phyloP scores from a whole-genome alignment of 345 rosid species.

The Salix suchowensis region DNA sequence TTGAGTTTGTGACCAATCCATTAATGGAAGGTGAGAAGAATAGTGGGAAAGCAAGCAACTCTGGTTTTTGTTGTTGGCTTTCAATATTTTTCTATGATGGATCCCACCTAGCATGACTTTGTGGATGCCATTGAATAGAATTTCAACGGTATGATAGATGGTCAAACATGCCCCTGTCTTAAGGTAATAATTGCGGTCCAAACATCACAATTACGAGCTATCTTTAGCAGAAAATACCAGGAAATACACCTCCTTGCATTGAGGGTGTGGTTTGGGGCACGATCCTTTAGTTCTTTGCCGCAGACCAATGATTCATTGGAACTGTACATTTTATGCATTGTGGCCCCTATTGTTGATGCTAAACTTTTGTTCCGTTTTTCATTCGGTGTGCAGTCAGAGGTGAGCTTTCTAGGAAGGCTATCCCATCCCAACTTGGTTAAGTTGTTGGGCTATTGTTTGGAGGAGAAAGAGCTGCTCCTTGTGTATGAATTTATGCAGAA shows the following conservation, averaged over 20 bases:
- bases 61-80: slow-evolving; percentile 3
- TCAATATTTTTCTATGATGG: not conserved
- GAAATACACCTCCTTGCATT: not conserved
- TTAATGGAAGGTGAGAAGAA: not conserved
- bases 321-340: not conserved
- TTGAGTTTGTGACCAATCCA: not conserved
- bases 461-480: slow-evolving; percentile 62
- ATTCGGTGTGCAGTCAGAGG: slow-evolving; percentile 58
- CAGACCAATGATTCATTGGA: not conserved
- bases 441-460: slow-evolving; percentile 77
- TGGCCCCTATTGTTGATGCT: slow-evolving; percentile 1
- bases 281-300: not conserved
- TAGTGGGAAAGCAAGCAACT: not conserved
- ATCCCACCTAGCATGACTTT: slow-evolving; percentile 12
- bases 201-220: not conserved
- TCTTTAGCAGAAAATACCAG: slow-evolving; percentile 1
- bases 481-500: slow-evolving; percentile 79
- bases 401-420: slow-evolving; percentile 71
- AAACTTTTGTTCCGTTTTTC: not conserved
- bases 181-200: not conserved
- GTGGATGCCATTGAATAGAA: not conserved
- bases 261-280: not conserved
- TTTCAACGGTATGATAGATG: not conserved
- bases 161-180: not conserved
- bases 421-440: slow-evolving; percentile 78